These are phyloP conservation scores for Phaeotremella skinneri DNA, from an alignment of 768 basidiomycete species.

Conservation along the genomic window DNA sequence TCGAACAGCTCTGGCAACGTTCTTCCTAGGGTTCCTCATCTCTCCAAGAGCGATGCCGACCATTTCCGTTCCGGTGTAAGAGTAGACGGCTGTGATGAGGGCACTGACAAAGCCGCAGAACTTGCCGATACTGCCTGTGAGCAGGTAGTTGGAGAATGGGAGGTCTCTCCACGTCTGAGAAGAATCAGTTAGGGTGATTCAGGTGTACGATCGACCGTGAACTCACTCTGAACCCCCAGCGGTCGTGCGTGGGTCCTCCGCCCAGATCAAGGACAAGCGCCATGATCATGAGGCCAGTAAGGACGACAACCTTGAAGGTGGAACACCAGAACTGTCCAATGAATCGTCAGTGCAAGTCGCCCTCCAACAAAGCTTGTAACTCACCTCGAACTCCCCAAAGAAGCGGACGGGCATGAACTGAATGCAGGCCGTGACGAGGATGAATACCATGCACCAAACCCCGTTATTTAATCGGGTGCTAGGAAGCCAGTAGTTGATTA, in stretches of 20 bases:
- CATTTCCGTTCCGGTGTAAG: slow-evolving; percentile 36
- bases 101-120: slow-evolving; percentile 34
- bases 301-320: slow-evolving; percentile 22
- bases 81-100: slow-evolving; percentile 25
- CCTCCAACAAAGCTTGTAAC: background rate
- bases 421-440: slow-evolving; percentile 18
- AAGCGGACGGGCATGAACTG: slow-evolving; percentile 19
- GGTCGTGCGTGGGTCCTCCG: slow-evolving; percentile 28
- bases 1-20: slow-evolving; percentile 11
- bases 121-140: slow-evolving; percentile 16
- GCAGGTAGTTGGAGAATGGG: slow-evolving; percentile 24
- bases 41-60: slow-evolving; percentile 34
- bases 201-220: background rate
- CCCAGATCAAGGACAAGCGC: slow-evolving; percentile 31
- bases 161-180: slow-evolving; percentile 23
- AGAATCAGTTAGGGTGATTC: background rate
- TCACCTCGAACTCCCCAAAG: slow-evolving; percentile 16
- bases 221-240: slow-evolving; percentile 24
- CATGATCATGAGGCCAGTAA: slow-evolving; percentile 47
- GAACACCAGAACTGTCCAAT: slow-evolving; percentile 14
- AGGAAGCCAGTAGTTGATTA: slow-evolving; percentile 29
- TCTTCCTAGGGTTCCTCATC: slow-evolving; percentile 15
- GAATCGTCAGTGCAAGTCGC: slow-evolving; percentile 1
- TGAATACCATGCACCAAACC: slow-evolving; percentile 28
- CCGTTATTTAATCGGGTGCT: slow-evolving; percentile 19